These are phyloP conservation scores for Salix koriyanagi DNA, from an alignment of 345 rosid species.

Conservation along the genomic window DNA sequence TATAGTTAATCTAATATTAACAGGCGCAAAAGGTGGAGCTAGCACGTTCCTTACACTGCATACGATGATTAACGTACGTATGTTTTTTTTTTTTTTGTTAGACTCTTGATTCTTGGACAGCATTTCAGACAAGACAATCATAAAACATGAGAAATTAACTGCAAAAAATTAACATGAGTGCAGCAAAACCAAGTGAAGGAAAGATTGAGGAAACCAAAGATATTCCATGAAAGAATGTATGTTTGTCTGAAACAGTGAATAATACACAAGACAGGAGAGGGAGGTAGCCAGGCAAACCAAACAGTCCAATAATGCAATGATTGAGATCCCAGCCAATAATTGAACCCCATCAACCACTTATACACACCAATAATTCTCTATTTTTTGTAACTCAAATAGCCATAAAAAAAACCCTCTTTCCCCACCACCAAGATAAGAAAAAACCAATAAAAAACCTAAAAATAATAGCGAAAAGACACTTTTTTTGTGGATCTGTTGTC, in stretches of 20 bases:
- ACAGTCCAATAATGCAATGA: constrained; percentile 35
- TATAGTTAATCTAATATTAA: not conserved
- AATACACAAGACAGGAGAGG: not conserved
- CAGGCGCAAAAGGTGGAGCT: not conserved
- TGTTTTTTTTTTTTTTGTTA: not conserved
- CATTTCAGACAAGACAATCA: not conserved
- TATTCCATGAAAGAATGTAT: constrained; percentile 12
- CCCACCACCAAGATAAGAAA: not conserved
- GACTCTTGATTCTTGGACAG: not conserved
- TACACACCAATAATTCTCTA: constrained; percentile 28
- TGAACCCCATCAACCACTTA: constrained; percentile 32
- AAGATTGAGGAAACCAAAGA: not conserved
- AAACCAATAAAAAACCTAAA: not conserved
- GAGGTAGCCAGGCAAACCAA: constrained; percentile 9
- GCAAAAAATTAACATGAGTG: not conserved
- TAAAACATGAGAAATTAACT: not conserved
- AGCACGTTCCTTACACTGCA: not conserved
- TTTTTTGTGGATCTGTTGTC: not conserved
- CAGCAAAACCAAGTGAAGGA: not conserved
- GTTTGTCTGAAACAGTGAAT: constrained; percentile 23
- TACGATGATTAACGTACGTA: no score
- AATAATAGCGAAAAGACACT: not conserved
- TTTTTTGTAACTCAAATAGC: constrained; percentile 6
- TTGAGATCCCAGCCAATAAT: constrained; percentile 46
- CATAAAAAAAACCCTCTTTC: not conserved